Base-by-base conservation (phyloP, 2,329 filamentous ascomycete species). In the Exophiala sp. region DNA sequence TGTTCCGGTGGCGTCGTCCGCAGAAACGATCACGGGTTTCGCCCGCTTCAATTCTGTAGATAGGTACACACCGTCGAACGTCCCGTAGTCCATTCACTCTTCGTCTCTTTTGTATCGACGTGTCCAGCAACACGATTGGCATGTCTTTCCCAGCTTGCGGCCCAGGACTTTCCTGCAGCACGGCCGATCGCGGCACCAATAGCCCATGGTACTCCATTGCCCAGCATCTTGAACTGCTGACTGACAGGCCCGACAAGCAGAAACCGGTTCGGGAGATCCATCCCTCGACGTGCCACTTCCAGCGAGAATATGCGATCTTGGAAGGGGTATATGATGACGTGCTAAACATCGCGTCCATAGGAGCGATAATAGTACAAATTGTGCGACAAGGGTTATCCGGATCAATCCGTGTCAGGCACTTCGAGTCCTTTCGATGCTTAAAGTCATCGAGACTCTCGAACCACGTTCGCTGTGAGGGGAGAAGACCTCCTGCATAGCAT, bases 101-200 rank as follows among this genome's bases (percentile, higher is more conserved):
- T 8, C 40, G 18, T 9, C 29, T 18, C 9, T 43, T 43, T 12
- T 16, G n/a, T n/a, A n/a, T n/a, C 20, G n/a, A 24, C 14, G 12
- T 18, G 16, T 9, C 11, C 7, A 9, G 9, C n/a, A 10, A 3
- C 20, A 24, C 41, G 9, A 8, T 32, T 20, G 3, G 18, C 21
- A 24, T 24, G n/a, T 36, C 20, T 47, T 7, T 50, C 35, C 16
- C 55, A 4, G 16, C 47, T 54, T 10, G 29, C 48, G 6, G 14
- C 11, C 92, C 91, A 97, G 96, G 76, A 92, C 96, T 69, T 91
- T 91, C 3, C 51, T 32, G 58, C 40, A 3, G 5, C n/a, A 4
- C 88, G 64, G 0, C 89, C 89, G 1, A 91, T 66, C 0, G 83
- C 82, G n/a, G 90, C 68, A 0, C 87, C 81, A 1, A 89, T 80